phyloP scores from a whole-genome alignment of 2,329 filamentous ascomycete genomes.

The Fusarium duplospermum region DNA sequence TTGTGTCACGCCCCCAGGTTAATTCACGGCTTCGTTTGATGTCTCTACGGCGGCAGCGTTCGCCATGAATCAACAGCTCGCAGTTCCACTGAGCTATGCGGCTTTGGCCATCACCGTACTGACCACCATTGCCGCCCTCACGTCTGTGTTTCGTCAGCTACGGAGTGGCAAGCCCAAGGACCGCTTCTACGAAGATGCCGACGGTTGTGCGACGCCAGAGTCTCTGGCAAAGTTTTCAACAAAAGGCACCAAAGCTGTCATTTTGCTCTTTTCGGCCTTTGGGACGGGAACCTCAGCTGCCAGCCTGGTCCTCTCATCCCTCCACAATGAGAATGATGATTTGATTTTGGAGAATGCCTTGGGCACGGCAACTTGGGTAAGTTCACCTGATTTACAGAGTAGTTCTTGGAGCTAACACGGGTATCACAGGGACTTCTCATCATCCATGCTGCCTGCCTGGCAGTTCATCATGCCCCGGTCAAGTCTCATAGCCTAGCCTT shows the following conservation, averaged over 20 bases:
- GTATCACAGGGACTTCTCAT: slow-evolving; percentile 59
- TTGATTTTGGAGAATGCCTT: slow-evolving; percentile 68
- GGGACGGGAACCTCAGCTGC: slow-evolving; percentile 67
- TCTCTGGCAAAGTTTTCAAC: slow-evolving; percentile 71
- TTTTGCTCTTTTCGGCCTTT: slow-evolving; percentile 62
- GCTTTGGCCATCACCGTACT: slow-evolving; percentile 49
- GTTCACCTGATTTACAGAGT: slow-evolving; percentile 39
- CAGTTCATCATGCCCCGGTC: slow-evolving; percentile 60
- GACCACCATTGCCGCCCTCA: slow-evolving; percentile 43
- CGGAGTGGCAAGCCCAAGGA: slow-evolving; percentile 51
- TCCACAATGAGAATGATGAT: slow-evolving; percentile 48
- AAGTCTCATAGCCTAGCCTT: slow-evolving; percentile 64
- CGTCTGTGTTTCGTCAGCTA: slow-evolving; percentile 48
- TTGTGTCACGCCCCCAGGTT: not conserved
- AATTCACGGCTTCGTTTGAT: not conserved
- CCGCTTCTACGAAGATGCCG: slow-evolving; percentile 72
- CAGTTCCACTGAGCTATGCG: slow-evolving; percentile 39
- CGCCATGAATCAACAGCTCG: not conserved
- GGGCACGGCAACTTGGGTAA: slow-evolving; percentile 70
- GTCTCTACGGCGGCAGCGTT: no score
- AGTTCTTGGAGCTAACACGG: not conserved
- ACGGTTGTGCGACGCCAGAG: slow-evolving; percentile 74
- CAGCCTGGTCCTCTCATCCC: slow-evolving; percentile 63
- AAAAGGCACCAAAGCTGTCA: slow-evolving; percentile 63
- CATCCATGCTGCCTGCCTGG: slow-evolving; percentile 61